Conservation (phyloP, 1,284 basidiomycete genomes). For the Ceraceosorus guamensis region DNA sequence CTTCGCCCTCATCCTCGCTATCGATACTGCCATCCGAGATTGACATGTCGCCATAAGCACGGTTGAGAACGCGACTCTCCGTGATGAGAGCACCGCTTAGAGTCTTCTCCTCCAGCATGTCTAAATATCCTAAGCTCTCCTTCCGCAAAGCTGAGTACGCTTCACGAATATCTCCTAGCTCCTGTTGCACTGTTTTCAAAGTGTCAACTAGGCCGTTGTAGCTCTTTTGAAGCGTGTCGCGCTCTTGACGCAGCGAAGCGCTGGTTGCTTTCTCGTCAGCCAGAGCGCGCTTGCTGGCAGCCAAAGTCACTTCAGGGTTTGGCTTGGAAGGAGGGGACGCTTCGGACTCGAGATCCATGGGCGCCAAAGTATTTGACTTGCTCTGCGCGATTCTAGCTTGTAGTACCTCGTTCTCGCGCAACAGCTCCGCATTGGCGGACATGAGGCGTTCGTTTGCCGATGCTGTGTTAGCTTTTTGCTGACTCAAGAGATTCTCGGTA, state of each 20-base stretch:
- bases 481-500: constrained; percentile 29
- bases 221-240: constrained; percentile 12
- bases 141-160: constrained; percentile 24
- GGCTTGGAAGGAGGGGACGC: no score
- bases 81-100: constrained; percentile 31
- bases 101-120: constrained; percentile 37
- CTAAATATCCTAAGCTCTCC: constrained; percentile 33
- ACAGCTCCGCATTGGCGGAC: constrained; percentile 22
- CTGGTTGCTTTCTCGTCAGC: no score
- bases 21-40: constrained; percentile 14
- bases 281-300: neutral
- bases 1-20: constrained; percentile 15
- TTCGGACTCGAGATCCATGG: no score
- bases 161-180: constrained; percentile 26
- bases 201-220: constrained; percentile 17
- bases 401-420: constrained; percentile 27
- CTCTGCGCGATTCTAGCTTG: constrained; percentile 11
- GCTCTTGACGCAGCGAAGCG: constrained; percentile 17
- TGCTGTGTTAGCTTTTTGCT: constrained; percentile 24
- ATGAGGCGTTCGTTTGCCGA: constrained; percentile 27
- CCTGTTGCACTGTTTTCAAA: constrained; percentile 23
- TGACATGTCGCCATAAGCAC: constrained; percentile 1
- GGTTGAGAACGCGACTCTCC: constrained; percentile 29
- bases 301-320: no score
- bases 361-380: no score